Evolutionary conservation across 148 eudicot species (phyloP).

Genomic region (Camellia japonica): DNA sequence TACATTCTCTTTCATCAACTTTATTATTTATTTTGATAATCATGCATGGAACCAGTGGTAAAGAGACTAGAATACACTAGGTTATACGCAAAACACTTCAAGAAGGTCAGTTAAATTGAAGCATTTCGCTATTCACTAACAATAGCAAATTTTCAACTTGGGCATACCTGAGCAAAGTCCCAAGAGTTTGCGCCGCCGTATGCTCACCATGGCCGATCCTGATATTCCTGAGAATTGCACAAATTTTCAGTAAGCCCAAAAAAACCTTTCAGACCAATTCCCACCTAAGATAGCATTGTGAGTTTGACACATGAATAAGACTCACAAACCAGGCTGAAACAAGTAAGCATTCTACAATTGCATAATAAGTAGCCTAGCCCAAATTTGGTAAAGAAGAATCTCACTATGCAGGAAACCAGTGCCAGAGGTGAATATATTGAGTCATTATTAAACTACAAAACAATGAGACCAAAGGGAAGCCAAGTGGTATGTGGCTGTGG

Average conservation of each 20-base stretch:
- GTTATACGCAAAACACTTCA: neutral
- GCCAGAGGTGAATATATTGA: neutral
- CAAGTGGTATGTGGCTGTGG: too few relatives aligned
- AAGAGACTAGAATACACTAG: neutral
- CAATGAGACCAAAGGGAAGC: neutral
- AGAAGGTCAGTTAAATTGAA: neutral
- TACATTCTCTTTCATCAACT: neutral
- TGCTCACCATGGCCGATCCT: constrained; percentile 46
- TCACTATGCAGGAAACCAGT: neutral
- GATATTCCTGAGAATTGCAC: constrained; percentile 12
- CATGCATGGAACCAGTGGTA: neutral
- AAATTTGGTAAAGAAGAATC: neutral
- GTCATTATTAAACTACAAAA: neutral
- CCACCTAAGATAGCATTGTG: neutral
- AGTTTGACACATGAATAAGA: neutral
- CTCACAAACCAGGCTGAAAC: neutral
- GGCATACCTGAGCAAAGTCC: constrained; percentile 47
- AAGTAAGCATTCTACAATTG: neutral
- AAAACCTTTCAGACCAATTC: neutral
- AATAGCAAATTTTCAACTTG: constrained; percentile 3
- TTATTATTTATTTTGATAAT: neutral
- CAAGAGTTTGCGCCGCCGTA: constrained; percentile 42
- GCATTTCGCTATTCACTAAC: neutral
- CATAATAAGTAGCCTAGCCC: neutral
- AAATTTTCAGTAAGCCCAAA: neutral